Evolutionary conservation across 441 rosid species (phyloP), one percentile per base, ranked within the genome.

Genomic region (Erodium trifolium): DNA sequence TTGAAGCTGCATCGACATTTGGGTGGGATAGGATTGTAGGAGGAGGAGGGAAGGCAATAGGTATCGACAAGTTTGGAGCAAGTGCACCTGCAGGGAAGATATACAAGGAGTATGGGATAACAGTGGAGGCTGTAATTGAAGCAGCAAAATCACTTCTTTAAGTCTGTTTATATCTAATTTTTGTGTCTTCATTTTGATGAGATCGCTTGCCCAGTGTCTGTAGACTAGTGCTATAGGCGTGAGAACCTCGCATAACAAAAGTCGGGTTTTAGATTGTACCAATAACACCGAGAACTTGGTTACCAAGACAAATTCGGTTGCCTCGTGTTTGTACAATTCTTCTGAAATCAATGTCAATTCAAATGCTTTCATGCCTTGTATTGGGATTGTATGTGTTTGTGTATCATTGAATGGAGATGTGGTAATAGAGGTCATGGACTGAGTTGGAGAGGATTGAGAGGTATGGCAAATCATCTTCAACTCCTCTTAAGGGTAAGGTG

Each of bases 1-100:
- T 92, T 55, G 96, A 92, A 71, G 96, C 97, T 23, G 97, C 86
- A 63, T 78, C 94, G 13, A 92, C 97, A 66, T 92, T 92, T 65
- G 96, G 97, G 68, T 92, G 97, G 97, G 76, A 67, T 62, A 92
- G 86, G 84, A 81, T 89, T 64, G 80, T 89, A 4, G 96, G 94
- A 74, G 13, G 67, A 74, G 80, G 82, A 80, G 97, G 94, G 53
- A 89, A 88, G 78, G 85, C 94, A 0, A 87, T 91, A 1, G 96
- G 97, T 34, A 82, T 91, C 0, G 92, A 91, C 77, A 74, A 73
- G 41, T 91, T 89, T 0, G 97, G 97, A 31, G 34, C 34, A 31
- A 31, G 34, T 31, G 34, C 34, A 31, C 34, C 34, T 31, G 34
- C 34, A 31, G 4, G 87, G 16, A 88, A 35, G 78, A 84, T 92